Evolutionary conservation across 2,329 filamentous ascomycete species (phyloP), one percentile per base, ranked within the genome.

Genomic region (Ceratocystiopsis sp.): DNA sequence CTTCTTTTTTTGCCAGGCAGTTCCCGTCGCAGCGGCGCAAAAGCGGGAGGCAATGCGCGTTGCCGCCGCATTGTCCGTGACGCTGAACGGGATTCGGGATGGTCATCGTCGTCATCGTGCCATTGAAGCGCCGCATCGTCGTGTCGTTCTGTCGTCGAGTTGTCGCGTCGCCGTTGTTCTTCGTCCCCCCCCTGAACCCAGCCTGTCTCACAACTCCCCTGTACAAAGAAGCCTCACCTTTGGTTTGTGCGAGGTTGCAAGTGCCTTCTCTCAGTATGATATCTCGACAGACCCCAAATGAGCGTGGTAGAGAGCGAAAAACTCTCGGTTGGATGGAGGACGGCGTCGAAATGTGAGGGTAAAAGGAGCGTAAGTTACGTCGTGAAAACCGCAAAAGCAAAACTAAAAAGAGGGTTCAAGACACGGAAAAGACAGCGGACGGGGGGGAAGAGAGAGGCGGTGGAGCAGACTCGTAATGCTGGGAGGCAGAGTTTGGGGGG

Each of bases 261-360:
- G 10, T 29, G 25, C 29, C n/a, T 21, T 43, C 37, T 45, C 42
- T 50, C 47, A 44, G 42, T 45, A 46, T 44, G 39, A 42, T 48
- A 45, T 29, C 10, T 29, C 25, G 25, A 29, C 10, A 29, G 25
- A 29, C 25, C 25, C 61, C 60, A 67, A 71, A 73, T 52, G 69
- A 73, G 66, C 61, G 69, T 73, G 64, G 54, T 64, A 65, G 68
- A 71, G 68, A 70, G 67, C 50, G 42, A 49, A 47, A 47, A 25
- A 61, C 66, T 64, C 68, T 69, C 68, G 63, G 66, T 71, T 71
- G 66, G 65, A 62, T 60, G 56, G 59, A 62, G 55, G 54, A 59
- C 42, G 40, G 44, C n/a, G 42, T 35, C 18, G 43, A 52, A 50
- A 45, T 45, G 48, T 47, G 44, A 43, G 52, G 49, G 46, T 50